Percentiles rank a stretch among this genome's conserved stretches.
phyloP scores from a whole-genome alignment of 228 moss, liverwort and hornwort genomes.

The Sphagnum magellanicum region DNA sequence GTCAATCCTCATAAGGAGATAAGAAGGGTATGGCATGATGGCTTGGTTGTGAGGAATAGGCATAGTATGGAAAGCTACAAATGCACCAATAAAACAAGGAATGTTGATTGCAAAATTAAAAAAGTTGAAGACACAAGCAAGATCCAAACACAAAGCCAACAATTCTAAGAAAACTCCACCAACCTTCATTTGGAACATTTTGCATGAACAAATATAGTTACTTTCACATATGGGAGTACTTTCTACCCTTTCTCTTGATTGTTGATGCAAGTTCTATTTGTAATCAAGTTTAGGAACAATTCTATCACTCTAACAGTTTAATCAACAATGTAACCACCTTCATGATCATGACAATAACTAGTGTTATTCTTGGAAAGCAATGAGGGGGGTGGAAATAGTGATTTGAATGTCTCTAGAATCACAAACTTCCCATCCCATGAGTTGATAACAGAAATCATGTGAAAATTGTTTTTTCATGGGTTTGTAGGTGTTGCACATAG shows the following conservation, averaged over 20 bases:
- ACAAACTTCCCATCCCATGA: too few relatives aligned
- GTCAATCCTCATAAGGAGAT: too few relatives aligned
- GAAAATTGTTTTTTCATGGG: too few relatives aligned
- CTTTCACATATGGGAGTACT: slow-evolving; percentile 82
- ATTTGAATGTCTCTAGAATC: slow-evolving; percentile 38
- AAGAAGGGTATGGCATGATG: slow-evolving; percentile 6
- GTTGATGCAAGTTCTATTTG: slow-evolving; percentile 66
- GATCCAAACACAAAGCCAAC: not conserved
- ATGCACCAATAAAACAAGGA: slow-evolving; percentile 76
- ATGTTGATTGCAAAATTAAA: slow-evolving; percentile 44
- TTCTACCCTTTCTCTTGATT: slow-evolving; percentile 71
- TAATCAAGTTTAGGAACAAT: slow-evolving; percentile 68
- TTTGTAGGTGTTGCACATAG: too few relatives aligned
- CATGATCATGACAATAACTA: slow-evolving; percentile 62
- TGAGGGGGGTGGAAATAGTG: slow-evolving; percentile 31
- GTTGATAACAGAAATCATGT: too few relatives aligned
- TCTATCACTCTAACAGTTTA: slow-evolving; percentile 73
- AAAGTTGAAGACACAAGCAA: slow-evolving; percentile 1
- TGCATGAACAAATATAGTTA: slow-evolving; percentile 54
- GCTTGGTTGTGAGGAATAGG: slow-evolving; percentile 60
- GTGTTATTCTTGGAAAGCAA: slow-evolving; percentile 68
- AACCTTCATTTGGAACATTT: slow-evolving; percentile 18
- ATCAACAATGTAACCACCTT: slow-evolving; percentile 93
- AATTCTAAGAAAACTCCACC: not conserved
- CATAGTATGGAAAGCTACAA: slow-evolving; percentile 75